A percentile compares a stretch with the other conserved stretches of the same genome.
Conservation (phyloP, 1,284 basidiomycete species). For the Tilletiopsis washingtonensis region DNA sequence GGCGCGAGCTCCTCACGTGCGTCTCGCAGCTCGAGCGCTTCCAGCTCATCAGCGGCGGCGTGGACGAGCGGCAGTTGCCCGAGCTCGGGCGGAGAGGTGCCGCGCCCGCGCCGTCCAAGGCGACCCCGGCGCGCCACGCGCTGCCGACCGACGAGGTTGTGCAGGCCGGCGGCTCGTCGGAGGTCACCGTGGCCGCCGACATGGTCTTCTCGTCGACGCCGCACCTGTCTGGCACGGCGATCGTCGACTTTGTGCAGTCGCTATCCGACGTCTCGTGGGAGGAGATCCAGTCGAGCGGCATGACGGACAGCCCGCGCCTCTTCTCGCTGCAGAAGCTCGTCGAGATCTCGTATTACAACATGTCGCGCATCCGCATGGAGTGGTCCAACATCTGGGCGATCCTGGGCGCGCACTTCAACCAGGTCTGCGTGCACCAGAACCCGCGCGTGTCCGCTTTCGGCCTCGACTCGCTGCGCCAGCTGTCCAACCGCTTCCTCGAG, state of each 20-base stretch:
- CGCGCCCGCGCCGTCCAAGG: conserved; percentile 4
- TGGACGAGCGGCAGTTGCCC: conserved; percentile 59
- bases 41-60: conserved; percentile 46
- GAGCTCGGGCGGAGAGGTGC: conserved; percentile 62
- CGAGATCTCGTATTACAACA: conserved; percentile 99
- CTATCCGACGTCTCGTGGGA: conserved; percentile 98
- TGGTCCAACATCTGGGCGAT: conserved; percentile 99
- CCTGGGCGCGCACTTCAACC: conserved; percentile 96
- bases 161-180: conserved; percentile 90
- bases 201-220: conserved; percentile 98
- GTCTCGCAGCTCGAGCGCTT: conserved; percentile 46
- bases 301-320: conserved; percentile 76
- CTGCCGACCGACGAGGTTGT: conserved; percentile 81
- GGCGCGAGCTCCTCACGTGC: conserved; percentile 46
- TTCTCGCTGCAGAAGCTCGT: conserved; percentile 98
- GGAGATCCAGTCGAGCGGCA: conserved; percentile 92
- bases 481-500: conserved; percentile 97
- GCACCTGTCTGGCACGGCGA: conserved; percentile 87
- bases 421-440: conserved; percentile 97
- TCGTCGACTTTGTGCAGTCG: conserved; percentile 94
- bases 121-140: conserved; percentile 45
- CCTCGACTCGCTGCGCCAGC: conserved; percentile 89
- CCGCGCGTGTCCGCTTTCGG: conserved; percentile 95
- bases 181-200: conserved; percentile 96
- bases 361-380: conserved; percentile 94